phyloP scores from a whole-genome alignment of 768 basidiomycete species.

The Gautieria morchelliformis region DNA sequence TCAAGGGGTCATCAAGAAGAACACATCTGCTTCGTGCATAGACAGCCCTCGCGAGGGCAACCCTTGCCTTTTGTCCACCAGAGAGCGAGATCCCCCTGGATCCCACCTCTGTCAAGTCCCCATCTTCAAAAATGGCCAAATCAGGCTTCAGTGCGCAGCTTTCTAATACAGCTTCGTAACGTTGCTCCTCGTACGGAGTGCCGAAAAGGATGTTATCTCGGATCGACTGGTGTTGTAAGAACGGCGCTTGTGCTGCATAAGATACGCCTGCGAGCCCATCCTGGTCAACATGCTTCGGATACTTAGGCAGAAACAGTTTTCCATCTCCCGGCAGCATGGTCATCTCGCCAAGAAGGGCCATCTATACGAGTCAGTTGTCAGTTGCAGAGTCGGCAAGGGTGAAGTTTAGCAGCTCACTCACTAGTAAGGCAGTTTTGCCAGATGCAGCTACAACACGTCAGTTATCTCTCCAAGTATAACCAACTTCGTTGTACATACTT shows the following conservation, averaged over 20 bases:
- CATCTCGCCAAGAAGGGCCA: slow-evolving; percentile 69
- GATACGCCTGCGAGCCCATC: slow-evolving; percentile 46
- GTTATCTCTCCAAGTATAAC: neutral
- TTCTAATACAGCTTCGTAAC: slow-evolving; percentile 31
- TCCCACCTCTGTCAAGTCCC: slow-evolving; percentile 20
- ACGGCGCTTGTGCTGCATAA: slow-evolving; percentile 42
- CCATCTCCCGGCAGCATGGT: slow-evolving; percentile 38
- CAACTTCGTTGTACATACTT: slow-evolving; percentile 18
- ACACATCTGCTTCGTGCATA: slow-evolving; percentile 17
- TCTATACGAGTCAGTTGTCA: slow-evolving; percentile 30
- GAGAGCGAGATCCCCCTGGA: slow-evolving; percentile 16
- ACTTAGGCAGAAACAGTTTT: slow-evolving; percentile 56
- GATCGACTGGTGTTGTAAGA: slow-evolving; percentile 38
- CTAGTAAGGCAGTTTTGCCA: slow-evolving; percentile 74
- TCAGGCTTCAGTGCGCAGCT: slow-evolving; percentile 38
- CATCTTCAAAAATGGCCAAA: slow-evolving; percentile 35
- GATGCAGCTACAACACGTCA: slow-evolving; percentile 37
- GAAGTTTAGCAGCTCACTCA: slow-evolving; percentile 24
- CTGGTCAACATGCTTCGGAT: slow-evolving; percentile 47
- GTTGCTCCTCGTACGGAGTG: slow-evolving; percentile 34
- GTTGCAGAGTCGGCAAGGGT: neutral
- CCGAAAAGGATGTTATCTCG: slow-evolving; percentile 58
- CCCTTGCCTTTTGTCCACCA: slow-evolving; percentile 22
- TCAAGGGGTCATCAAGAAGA: slow-evolving; percentile 22
- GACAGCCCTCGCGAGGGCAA: slow-evolving; percentile 20